Conservation (phyloP, 352 stramenopile genomes). For the Aphanomyces cochlioides region DNA sequence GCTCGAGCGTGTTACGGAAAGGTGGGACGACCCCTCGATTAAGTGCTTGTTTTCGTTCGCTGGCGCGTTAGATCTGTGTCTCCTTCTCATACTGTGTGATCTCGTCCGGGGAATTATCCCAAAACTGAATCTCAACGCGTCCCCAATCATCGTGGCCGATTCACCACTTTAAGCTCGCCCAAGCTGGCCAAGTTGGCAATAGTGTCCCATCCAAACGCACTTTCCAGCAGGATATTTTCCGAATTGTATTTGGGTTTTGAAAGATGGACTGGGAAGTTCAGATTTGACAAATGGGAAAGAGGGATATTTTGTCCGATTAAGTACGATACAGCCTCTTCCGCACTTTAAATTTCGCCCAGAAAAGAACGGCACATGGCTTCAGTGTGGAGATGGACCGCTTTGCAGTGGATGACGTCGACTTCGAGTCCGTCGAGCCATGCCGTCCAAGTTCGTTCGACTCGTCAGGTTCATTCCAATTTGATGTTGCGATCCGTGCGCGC, state of each 20-base stretch:
- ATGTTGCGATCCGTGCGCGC: slow-evolving; percentile 46
- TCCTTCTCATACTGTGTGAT: too few relatives aligned
- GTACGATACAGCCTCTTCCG: neutral
- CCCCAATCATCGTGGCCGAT: neutral
- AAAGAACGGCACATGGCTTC: too few relatives aligned
- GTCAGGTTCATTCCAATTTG: slow-evolving; percentile 57
- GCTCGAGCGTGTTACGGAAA: too few relatives aligned
- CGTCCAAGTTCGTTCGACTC: slow-evolving; percentile 79
- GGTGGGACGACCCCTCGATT: too few relatives aligned
- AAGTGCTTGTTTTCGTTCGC: too few relatives aligned
- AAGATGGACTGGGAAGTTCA: too few relatives aligned
- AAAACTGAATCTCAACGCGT: too few relatives aligned
- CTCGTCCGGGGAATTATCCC: too few relatives aligned
- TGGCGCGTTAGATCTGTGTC: too few relatives aligned
- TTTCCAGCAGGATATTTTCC: neutral
- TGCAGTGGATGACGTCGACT: slow-evolving; percentile 70
- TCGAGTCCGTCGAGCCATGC: slow-evolving; percentile 79
- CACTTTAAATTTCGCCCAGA: neutral
- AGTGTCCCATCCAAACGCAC: neutral
- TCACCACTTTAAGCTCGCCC: neutral
- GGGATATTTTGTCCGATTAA: neutral
- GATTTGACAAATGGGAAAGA: too few relatives aligned
- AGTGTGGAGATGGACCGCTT: slow-evolving; percentile 68
- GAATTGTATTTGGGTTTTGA: neutral
- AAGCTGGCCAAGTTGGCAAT: neutral